Base-by-base conservation (phyloP, 2,329 filamentous ascomycete species). In the Ilyonectria destructans region DNA sequence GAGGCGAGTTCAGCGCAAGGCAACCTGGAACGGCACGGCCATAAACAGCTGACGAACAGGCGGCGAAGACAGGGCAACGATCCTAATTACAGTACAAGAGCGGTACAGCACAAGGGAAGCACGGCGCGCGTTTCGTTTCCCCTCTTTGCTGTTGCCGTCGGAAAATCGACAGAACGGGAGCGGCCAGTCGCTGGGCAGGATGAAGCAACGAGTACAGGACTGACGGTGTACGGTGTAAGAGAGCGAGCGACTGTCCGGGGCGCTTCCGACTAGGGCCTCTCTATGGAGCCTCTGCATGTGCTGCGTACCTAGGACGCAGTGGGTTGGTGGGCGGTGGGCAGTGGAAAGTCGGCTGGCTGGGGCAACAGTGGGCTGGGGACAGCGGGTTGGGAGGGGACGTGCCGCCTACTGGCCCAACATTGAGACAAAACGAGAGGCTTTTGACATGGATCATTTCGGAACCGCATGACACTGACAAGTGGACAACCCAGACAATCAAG, bases 381-480 rank as follows among this genome's bases (percentile, higher is more conserved):
- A n/a, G 40, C 8, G 17, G 40, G 40, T 43, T 43, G 40, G 40
- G 15, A 43, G 40, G 40, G 45, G n/a, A 46, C 45, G 45, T 46
- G 19, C 45, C 45, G 45, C 8, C 45, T 21, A 40, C 55, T 35
- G 48, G 56, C 62, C 62, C 61, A 64, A 64, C 61, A 64, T 64
- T 59, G 62, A 65, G 61, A 52, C 55, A 64, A 21, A 49, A 29
- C 43, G 31, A 46, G 48, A 59, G 62, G 10, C 54, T 40, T 55
- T 60, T 35, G 55, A 55, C 62, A 65, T 65, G 62, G 56, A 65
- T 65, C 40, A 40, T 55, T 37, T 33, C 40, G 43, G 37, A 40
- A 43, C 45, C 62, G 57, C 62, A 60, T 65, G 62, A 65, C 62
- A 51, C 33, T 56, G 57, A 60, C 62, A 56, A 60, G 62, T 60